A percentile compares a stretch with the other conserved stretches of the same genome.
Conservation (phyloP, 2,329 filamentous ascomycete species). For the Monilinia aucupariae region DNA sequence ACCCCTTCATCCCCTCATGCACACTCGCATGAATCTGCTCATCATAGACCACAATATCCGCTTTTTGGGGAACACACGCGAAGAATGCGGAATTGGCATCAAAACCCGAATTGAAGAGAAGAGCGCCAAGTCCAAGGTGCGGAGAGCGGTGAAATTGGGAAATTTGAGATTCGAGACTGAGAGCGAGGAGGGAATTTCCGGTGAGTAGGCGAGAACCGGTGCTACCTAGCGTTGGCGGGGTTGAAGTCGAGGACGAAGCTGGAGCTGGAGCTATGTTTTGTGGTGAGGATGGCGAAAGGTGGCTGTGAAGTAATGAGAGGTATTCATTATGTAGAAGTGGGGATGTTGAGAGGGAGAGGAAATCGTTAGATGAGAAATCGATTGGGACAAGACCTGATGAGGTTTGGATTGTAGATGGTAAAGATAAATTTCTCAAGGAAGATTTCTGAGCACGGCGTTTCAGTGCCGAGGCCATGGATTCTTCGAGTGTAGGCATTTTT, state of each 20-base stretch:
- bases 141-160: slow-evolving; percentile 55
- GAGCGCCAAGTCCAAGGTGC: slow-evolving; percentile 50
- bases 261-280: too few species aligned
- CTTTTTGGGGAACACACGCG: slow-evolving; percentile 45
- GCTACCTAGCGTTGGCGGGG: slow-evolving; percentile 19
- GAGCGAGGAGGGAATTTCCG: slow-evolving; percentile 57
- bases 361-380: slow-evolving; percentile 36
- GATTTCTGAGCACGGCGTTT: slow-evolving; percentile 13
- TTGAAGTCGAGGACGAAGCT: neutral
- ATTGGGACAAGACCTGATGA: slow-evolving; percentile 40
- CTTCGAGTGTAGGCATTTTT: slow-evolving; percentile 14
- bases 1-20: slow-evolving; percentile 42
- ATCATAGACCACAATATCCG: slow-evolving; percentile 57
- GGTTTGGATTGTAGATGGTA: slow-evolving; percentile 1
- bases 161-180: slow-evolving; percentile 53
- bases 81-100: slow-evolving; percentile 50
- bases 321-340: slow-evolving; percentile 20
- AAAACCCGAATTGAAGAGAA: slow-evolving; percentile 57
- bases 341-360: slow-evolving; percentile 29
- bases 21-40: slow-evolving; percentile 62
- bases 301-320: slow-evolving; percentile 19
- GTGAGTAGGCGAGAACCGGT: slow-evolving; percentile 59
- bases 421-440: slow-evolving; percentile 3
- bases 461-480: slow-evolving; percentile 9
- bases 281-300: neutral